Conservation (phyloP, 805 yeast genomes). For the Barnettozyma vustinii region DNA sequence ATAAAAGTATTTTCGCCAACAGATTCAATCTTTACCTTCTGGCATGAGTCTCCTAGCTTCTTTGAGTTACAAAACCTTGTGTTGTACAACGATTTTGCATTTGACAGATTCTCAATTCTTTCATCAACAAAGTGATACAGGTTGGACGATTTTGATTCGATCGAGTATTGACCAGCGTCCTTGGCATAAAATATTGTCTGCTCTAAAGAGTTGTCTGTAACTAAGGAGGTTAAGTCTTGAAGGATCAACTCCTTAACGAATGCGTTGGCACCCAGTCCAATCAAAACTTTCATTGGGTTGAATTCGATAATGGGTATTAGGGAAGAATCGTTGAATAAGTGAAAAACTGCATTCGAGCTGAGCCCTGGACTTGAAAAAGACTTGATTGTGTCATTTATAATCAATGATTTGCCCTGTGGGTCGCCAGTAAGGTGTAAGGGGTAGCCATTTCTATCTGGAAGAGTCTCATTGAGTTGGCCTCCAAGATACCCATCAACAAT, state of each 20-base stretch:
- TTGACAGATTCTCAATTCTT: conserved; percentile 29
- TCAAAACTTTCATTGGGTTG: conserved; percentile 51
- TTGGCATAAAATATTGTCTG: conserved; percentile 61
- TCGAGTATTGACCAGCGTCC: conserved; percentile 25
- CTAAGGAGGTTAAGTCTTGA: conserved; percentile 47
- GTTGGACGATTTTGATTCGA: conserved; percentile 31
- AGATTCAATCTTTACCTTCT: conserved; percentile 44
- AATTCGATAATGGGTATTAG: conserved; percentile 29
- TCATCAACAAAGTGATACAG: conserved; percentile 63
- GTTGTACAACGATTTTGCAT: conserved; percentile 32
- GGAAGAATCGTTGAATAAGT: conserved; percentile 36
- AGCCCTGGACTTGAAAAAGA: conserved; percentile 37
- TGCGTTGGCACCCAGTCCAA: conserved; percentile 52
- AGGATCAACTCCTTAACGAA: conserved; percentile 69
- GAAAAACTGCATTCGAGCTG: conserved; percentile 44
- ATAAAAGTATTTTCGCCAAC: conserved; percentile 27
- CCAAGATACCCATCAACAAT: conserved; percentile 41
- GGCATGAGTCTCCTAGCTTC: conserved; percentile 56
- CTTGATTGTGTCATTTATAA: conserved; percentile 29
- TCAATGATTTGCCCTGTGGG: conserved; percentile 30
- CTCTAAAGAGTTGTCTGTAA: conserved; percentile 44
- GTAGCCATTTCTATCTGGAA: conserved; percentile 25
- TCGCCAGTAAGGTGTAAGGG: conserved; percentile 18
- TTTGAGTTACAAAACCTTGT: conserved; percentile 51
- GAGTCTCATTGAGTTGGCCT: conserved; percentile 28